These are phyloP conservation scores for Candida mesenterica DNA, from an alignment of 1,139 yeast genomes.

Conservation along the genomic window DNA sequence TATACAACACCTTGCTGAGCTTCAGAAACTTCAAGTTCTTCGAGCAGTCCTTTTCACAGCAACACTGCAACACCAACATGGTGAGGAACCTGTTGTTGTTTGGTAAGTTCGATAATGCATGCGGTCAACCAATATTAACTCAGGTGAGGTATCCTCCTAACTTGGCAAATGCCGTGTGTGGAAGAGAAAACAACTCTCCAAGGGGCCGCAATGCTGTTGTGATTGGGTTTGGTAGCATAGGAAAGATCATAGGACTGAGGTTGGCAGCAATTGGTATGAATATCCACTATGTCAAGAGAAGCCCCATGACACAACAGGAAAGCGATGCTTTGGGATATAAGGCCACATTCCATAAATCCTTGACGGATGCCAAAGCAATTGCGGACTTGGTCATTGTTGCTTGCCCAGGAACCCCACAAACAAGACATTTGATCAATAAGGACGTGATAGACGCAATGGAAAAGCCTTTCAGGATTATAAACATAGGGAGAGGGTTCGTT, in stretches of 20 bases:
- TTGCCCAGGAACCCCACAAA: conserved; percentile 63
- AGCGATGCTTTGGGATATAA: conserved; percentile 16
- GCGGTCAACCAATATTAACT: conserved; percentile 10
- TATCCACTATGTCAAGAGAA: conserved; percentile 24
- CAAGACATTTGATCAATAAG: conserved; percentile 54
- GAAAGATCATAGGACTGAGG: conserved; percentile 21
- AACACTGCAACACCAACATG: conserved; percentile 11
- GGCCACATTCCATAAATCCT: conserved; percentile 16
- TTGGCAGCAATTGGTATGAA: conserved; percentile 23
- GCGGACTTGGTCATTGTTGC: conserved; percentile 66
- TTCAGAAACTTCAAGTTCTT: conserved; percentile 22
- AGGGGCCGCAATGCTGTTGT: conserved; percentile 24
- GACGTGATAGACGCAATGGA: conserved; percentile 47
- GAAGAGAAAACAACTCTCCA: conserved; percentile 18
- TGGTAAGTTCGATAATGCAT: conserved; percentile 15
- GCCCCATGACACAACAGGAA: conserved; percentile 13
- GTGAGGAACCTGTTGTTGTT: conserved; percentile 15
- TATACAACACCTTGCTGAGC: conserved; percentile 21
- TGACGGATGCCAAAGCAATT: conserved; percentile 25
- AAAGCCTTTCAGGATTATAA: conserved; percentile 61
- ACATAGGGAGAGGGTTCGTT: conserved; percentile 74
- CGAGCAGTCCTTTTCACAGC: conserved; percentile 10
- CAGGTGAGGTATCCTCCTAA: conserved; percentile 10
- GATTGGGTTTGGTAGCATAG: conserved; percentile 27
- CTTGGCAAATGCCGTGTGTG: conserved; percentile 13